Evolutionary conservation across 2,329 filamentous ascomycete genomes (phyloP), one percentile per base, ranked within the genome.

Genomic region (Endoconidiophora laricicola): DNA sequence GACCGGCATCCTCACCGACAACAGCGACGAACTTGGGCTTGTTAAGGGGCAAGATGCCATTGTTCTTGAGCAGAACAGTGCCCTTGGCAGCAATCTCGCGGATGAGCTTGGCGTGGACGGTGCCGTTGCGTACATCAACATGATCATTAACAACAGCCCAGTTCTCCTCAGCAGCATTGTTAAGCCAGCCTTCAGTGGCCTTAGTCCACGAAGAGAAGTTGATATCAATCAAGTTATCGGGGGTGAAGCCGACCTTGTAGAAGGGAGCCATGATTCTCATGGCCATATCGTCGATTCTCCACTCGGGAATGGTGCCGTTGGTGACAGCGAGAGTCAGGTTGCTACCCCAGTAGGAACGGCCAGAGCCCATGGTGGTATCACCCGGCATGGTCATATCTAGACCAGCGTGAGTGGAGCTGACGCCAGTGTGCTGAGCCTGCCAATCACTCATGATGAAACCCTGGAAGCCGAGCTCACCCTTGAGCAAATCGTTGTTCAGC

Each of bases 321-420:
- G 94, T 65, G 4, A 95, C 79, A 1, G 85, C 85, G 44, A 94
- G 69, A 2, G 90, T 95, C 57, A 96, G 65, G 64, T 96, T 96
- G 24, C 79, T 68, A 7, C 90, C 90, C 83, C 84, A 94, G 69
- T 72, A 93, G 16, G 80, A 81, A 46, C 66, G 63, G 5, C 83
- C 83, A 3, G 74, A 77, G 63, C 83, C 77, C 66, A 95, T 94
- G 18, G 66, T 56, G 1, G 83, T 83, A 60, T 95, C 90, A 49
- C 86, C 85, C 1, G 83, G 83, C 86, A 91, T 91, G n/a, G 74
- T 73, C 83, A 91, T 87, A 62, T 93, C 86, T 22, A 91, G 68
- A 38, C 85, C 86, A 20, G 83, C 82, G 37, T 78, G 68, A 2
- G 83, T 80, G 36, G 72, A 75, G 23, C 76, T 68, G 4, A 74